Conservation (phyloP, 1,284 basidiomycete species). For the Cerioporus squamosus region DNA sequence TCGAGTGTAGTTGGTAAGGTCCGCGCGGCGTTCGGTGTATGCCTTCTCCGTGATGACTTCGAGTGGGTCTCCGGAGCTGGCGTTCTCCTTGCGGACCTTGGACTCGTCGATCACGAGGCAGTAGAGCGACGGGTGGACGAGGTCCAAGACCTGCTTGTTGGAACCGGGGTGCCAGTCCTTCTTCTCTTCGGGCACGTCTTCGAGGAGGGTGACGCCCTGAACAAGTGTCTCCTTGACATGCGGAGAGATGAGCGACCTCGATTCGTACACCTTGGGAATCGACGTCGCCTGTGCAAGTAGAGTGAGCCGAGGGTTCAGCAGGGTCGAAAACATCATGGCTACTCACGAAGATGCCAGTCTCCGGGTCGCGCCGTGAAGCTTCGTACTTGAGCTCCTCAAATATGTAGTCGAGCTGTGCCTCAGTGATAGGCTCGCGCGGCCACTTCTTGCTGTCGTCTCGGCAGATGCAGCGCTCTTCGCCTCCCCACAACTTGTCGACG, state of each 20-base stretch:
- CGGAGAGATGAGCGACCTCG: conserved; percentile 18
- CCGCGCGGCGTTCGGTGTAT: background rate
- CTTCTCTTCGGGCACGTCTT: conserved; percentile 11
- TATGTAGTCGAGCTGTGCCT: conserved; percentile 40
- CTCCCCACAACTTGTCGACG: conserved; percentile 10
- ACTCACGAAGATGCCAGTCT: conserved; percentile 40
- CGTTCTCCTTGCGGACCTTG: background rate
- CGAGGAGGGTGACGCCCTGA: conserved; percentile 2
- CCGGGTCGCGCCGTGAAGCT: conserved; percentile 42
- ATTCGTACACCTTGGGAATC: conserved; percentile 48
- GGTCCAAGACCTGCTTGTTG: conserved; percentile 25
- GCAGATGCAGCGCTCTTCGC: background rate
- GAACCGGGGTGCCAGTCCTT: conserved; percentile 30
- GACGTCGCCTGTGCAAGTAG: background rate
- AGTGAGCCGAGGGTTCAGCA: background rate
- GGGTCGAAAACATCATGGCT: too few species aligned
- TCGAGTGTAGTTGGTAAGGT: background rate
- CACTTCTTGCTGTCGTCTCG: conserved; percentile 3
- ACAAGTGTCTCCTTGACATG: conserved; percentile 4
- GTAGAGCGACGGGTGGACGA: conserved; percentile 16
- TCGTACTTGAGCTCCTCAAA: conserved; percentile 54
- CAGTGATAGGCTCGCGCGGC: conserved; percentile 9
- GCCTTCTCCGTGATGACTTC: background rate
- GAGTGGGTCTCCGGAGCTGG: background rate
- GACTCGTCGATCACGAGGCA: conserved; percentile 12